A percentile compares a stretch with the other conserved stretches of the same genome.
phyloP scores from a whole-genome alignment of 164 flowering plant genomes.

The Magnolia kwangsiensis region DNA sequence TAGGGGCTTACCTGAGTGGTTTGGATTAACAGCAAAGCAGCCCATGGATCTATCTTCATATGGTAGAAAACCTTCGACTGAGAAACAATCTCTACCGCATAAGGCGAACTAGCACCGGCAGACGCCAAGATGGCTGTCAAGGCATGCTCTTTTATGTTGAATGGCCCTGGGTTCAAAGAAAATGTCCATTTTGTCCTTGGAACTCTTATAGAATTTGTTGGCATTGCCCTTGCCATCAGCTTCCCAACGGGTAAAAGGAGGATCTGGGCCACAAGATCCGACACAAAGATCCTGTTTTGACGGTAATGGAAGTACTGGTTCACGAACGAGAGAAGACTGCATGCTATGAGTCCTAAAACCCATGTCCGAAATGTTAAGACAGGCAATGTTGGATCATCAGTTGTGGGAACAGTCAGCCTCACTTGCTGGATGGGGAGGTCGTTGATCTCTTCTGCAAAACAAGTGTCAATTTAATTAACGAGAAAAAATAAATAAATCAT shows the following conservation, averaged over 20 bases:
- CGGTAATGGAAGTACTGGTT: constrained; percentile 11
- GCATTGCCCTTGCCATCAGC: constrained; percentile 56
- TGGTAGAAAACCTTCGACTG: constrained; percentile 17
- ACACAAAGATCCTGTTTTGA: background rate
- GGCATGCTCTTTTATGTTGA: constrained; percentile 21
- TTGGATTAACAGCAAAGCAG: constrained; percentile 9
- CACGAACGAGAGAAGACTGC: constrained; percentile 2
- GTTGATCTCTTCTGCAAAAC: background rate
- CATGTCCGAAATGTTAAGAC: constrained; percentile 13
- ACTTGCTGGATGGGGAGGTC: constrained; percentile 12
- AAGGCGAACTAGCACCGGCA: constrained; percentile 12
- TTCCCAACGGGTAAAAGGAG: constrained; percentile 4
- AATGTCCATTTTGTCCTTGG: constrained; percentile 41
- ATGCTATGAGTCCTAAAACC: constrained; percentile 6
- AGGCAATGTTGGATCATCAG: constrained; percentile 14
- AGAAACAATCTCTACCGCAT: constrained; percentile 13
- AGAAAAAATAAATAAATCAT: no score
- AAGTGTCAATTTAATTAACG: no score
- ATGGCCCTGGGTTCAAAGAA: constrained; percentile 18
- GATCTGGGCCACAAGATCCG: constrained; percentile 4
- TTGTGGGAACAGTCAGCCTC: constrained; percentile 5
- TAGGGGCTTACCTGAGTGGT: constrained; percentile 14
- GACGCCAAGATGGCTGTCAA: constrained; percentile 17
- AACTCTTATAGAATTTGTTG: constrained; percentile 20
- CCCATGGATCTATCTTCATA: constrained; percentile 8